phyloP scores from a whole-genome alignment of 1,284 basidiomycete species.

The Cystobasidiaceae sp. region DNA sequence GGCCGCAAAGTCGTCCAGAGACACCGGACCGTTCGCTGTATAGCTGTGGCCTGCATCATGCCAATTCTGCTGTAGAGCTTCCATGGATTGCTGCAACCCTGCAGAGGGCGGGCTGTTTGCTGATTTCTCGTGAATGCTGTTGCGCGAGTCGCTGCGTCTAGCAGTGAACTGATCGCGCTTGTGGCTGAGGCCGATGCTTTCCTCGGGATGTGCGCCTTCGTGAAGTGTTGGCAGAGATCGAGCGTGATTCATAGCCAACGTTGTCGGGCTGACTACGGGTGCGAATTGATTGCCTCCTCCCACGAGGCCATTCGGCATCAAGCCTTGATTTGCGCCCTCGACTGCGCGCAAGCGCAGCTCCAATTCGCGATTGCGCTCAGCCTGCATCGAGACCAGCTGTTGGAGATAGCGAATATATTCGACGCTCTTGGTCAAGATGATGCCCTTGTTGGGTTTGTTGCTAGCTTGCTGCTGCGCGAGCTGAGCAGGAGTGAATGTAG shows the following conservation, averaged over 20 bases:
- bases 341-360: conserved; percentile 49
- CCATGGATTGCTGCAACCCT: too few species aligned
- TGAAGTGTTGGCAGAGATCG: conserved; percentile 2
- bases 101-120: too few species aligned
- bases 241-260: too few species aligned
- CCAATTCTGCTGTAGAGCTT: background rate
- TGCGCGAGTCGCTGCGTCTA: background rate
- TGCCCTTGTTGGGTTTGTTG: conserved; percentile 81
- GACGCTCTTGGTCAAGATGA: conserved; percentile 79
- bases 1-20: background rate
- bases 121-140: conserved; percentile 3
- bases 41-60: too few species aligned
- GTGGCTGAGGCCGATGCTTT: background rate
- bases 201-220: conserved; percentile 1
- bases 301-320: too few species aligned
- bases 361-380: conserved; percentile 66
- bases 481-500: conserved; percentile 21
- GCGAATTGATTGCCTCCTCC: too few species aligned
- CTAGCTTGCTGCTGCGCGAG: conserved; percentile 37
- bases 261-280: background rate
- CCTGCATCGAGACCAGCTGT: conserved; percentile 71
- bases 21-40: too few species aligned
- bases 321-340: background rate
- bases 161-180: conserved; percentile 21
- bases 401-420: conserved; percentile 82